Evolutionary conservation across 2,329 filamentous ascomycete genomes (phyloP).

Genomic region (Talaromyces sp.): DNA sequence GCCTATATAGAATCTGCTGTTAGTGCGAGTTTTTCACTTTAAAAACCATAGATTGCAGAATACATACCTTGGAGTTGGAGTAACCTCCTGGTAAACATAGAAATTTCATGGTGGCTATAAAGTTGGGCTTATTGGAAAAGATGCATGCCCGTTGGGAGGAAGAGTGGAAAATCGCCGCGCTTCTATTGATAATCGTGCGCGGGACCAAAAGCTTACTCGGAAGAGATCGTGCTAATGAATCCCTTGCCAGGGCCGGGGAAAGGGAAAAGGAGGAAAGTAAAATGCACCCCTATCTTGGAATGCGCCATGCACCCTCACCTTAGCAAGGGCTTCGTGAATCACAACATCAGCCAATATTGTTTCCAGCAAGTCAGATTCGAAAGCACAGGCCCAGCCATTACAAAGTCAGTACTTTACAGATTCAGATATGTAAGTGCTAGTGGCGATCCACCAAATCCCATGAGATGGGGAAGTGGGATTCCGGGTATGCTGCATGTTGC

Average conservation of each 20-base stretch:
- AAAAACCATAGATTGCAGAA: background rate
- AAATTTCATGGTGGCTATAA: constrained; percentile 21
- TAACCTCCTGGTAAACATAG: constrained; percentile 25
- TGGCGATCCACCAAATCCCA: background rate
- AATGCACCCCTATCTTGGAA: constrained; percentile 21
- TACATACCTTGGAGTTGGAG: constrained; percentile 22
- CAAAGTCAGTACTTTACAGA: no score
- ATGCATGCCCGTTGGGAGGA: background rate
- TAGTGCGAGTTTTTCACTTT: background rate
- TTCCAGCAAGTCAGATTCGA: no score
- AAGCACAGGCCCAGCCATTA: background rate
- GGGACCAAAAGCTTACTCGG: constrained; percentile 5
- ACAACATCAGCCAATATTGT: background rate
- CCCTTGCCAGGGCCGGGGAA: constrained; percentile 12
- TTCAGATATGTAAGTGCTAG: background rate
- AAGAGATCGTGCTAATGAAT: background rate
- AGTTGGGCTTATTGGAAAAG: background rate
- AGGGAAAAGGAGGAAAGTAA: background rate
- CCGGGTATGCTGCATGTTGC: constrained; percentile 3
- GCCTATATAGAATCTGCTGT: constrained; percentile 5
- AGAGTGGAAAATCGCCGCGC: background rate
- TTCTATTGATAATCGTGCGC: constrained; percentile 1
- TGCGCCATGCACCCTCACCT: constrained; percentile 26
- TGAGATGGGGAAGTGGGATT: background rate
- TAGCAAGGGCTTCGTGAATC: constrained; percentile 20